Evolutionary conservation across 2,329 filamentous ascomycete genomes (phyloP).

Genomic region (Helotiales sp.): DNA sequence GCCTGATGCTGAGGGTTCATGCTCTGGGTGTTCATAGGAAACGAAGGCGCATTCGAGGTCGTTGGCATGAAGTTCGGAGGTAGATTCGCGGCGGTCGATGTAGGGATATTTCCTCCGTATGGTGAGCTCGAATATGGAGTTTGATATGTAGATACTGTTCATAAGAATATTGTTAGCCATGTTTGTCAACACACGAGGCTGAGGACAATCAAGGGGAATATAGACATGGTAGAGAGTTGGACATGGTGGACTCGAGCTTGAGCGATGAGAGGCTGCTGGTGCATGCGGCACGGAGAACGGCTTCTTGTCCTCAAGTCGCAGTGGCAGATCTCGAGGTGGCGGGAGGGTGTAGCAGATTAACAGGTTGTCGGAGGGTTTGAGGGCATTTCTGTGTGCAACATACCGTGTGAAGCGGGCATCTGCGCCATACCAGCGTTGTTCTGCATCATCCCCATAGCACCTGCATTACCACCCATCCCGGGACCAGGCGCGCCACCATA

Average conservation of each 20-base stretch:
- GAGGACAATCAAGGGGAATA: slow-evolving; percentile 9
- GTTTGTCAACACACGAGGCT: slow-evolving; percentile 16
- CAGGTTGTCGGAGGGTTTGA: slow-evolving; percentile 3
- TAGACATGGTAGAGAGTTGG: slow-evolving; percentile 18
- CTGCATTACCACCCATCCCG: slow-evolving; percentile 31
- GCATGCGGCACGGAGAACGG: slow-evolving; percentile 4
- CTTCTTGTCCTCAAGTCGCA: slow-evolving; percentile 10
- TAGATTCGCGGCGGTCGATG: slow-evolving; percentile 42
- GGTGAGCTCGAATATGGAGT: slow-evolving; percentile 57
- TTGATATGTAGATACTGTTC: slow-evolving; percentile 55
- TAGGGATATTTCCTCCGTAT: slow-evolving; percentile 45
- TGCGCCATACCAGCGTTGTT: slow-evolving; percentile 35
- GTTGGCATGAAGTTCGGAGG: slow-evolving; percentile 59
- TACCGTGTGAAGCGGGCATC: slow-evolving; percentile 34
- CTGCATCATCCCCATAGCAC: slow-evolving; percentile 58
- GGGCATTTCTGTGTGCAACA: slow-evolving; percentile 27
- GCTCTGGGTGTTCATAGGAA: slow-evolving; percentile 53
- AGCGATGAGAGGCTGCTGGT: slow-evolving; percentile 13
- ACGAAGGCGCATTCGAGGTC: slow-evolving; percentile 49
- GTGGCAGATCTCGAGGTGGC: not conserved
- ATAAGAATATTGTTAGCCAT: slow-evolving; percentile 31
- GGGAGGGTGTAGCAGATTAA: slow-evolving; percentile 12
- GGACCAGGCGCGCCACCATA: slow-evolving; percentile 27
- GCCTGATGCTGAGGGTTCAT: slow-evolving; percentile 31
- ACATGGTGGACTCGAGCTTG: slow-evolving; percentile 17